These are phyloP conservation scores for Caloboletus inedulis DNA, from an alignment of 1,284 basidiomycete species.

Conservation along the genomic window DNA sequence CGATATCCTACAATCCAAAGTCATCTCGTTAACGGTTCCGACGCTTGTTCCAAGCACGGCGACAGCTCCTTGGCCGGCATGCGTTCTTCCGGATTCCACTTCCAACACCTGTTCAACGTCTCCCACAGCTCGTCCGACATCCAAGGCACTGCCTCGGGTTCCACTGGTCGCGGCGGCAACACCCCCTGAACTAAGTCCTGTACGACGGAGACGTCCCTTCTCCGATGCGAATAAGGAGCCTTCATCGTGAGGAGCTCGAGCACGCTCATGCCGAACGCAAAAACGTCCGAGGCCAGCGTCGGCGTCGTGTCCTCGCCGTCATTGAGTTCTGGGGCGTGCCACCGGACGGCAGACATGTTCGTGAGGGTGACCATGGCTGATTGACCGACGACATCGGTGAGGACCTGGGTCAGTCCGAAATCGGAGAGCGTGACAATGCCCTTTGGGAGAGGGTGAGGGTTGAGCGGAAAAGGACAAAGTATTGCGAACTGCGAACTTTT, in stretches of 20 bases:
- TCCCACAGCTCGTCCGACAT: constrained; percentile 47
- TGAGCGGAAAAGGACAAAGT: neutral
- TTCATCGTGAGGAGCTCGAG: constrained; percentile 52
- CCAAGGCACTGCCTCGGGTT: constrained; percentile 33
- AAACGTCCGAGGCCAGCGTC: constrained; percentile 48
- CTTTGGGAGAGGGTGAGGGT: constrained; percentile 27
- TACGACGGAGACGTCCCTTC: constrained; percentile 47
- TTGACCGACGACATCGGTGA: constrained; percentile 50
- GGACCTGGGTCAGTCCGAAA: constrained; percentile 59
- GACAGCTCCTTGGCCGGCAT: constrained; percentile 16
- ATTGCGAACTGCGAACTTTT: constrained; percentile 12
- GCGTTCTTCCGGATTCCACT: constrained; percentile 27
- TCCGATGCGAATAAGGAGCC: constrained; percentile 46
- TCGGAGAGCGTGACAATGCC: constrained; percentile 53
- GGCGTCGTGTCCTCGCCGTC: constrained; percentile 38
- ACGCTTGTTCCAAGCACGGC: constrained; percentile 11
- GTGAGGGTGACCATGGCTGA: constrained; percentile 43
- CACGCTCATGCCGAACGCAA: constrained; percentile 56
- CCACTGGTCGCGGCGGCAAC: constrained; percentile 41
- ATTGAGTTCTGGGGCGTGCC: constrained; percentile 58
- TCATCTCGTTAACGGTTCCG: neutral
- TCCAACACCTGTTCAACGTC: constrained; percentile 46
- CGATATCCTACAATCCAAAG: neutral
- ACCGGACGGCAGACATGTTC: constrained; percentile 44
- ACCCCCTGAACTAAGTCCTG: constrained; percentile 38